Evolutionary conservation across 306 rosid species (phyloP).

Genomic region (Lathyrus oleraceus): DNA sequence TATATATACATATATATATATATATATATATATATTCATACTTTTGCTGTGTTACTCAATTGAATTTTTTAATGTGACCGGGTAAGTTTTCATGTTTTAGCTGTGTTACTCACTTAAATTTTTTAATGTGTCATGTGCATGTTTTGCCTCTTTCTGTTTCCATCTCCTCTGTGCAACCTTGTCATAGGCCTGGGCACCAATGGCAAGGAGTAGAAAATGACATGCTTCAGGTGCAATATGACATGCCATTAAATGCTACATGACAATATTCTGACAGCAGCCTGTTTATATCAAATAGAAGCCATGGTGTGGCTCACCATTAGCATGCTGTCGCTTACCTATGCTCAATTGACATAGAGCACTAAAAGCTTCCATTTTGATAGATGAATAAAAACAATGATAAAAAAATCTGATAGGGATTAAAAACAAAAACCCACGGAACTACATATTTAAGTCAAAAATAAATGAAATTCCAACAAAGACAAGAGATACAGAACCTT

Average conservation of each 20-base stretch:
- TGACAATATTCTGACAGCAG: not conserved
- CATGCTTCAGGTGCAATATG: slow-evolving; percentile 4
- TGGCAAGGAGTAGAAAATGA: not conserved
- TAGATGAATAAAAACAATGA: not conserved
- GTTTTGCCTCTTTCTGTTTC: not conserved
- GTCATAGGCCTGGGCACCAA: not conserved
- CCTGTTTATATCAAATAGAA: not conserved
- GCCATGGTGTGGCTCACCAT: not conserved
- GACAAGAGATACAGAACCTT: slow-evolving; percentile 48
- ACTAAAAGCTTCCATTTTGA: not conserved
- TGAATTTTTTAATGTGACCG: no score
- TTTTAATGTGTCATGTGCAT: not conserved
- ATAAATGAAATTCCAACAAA: slow-evolving; percentile 2
- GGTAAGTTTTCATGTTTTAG: not conserved
- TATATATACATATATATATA: no score
- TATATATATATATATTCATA: no score
- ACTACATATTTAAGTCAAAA: slow-evolving; percentile 2
- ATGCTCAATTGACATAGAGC: not conserved
- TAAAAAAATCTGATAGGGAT: not conserved
- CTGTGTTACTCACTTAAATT: slow-evolving; percentile 8
- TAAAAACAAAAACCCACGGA: not conserved
- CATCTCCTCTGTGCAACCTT: not conserved
- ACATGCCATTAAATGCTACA: not conserved
- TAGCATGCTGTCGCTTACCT: not conserved
- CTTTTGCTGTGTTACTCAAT: no score